A percentile compares a stretch with the other conserved stretches of the same genome.
These are phyloP conservation scores for Fusarium gaditjirri DNA, from an alignment of 2,329 filamentous ascomycete genomes.

Conservation along the genomic window DNA sequence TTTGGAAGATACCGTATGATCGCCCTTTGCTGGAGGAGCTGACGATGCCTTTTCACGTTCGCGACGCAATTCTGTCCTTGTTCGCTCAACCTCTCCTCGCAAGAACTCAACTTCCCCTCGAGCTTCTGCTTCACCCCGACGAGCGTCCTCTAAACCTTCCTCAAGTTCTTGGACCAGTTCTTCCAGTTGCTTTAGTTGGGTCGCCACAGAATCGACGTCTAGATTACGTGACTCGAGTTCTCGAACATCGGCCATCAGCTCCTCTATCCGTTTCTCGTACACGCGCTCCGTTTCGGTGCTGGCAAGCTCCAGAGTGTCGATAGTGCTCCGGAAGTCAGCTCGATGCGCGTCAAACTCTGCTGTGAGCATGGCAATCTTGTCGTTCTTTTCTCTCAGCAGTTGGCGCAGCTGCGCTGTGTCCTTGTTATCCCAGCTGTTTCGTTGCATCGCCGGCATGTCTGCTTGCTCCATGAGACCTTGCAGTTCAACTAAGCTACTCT, in stretches of 20 bases:
- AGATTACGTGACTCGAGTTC: slow-evolving; percentile 85
- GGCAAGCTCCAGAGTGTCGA: slow-evolving; percentile 95
- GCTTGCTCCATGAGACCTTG: slow-evolving; percentile 72
- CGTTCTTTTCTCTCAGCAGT: slow-evolving; percentile 93
- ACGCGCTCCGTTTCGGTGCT: slow-evolving; percentile 95
- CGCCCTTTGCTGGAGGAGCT: slow-evolving; percentile 45
- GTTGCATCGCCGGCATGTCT: slow-evolving; percentile 54
- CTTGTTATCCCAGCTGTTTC: slow-evolving; percentile 69
- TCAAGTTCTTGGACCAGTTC: slow-evolving; percentile 97
- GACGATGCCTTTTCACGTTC: slow-evolving; percentile 82
- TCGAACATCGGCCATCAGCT: slow-evolving; percentile 82
- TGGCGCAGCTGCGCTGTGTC: slow-evolving; percentile 81
- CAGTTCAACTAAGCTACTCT: slow-evolving; percentile 84
- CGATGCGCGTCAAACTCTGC: slow-evolving; percentile 94
- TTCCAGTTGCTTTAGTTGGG: slow-evolving; percentile 93
- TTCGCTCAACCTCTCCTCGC: slow-evolving; percentile 92
- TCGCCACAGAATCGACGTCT: slow-evolving; percentile 90
- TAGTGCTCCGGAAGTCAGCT: slow-evolving; percentile 95
- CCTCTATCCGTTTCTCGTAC: slow-evolving; percentile 92
- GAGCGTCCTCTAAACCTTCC: slow-evolving; percentile 93
- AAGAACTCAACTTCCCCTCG: slow-evolving; percentile 96
- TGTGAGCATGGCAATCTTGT: slow-evolving; percentile 92
- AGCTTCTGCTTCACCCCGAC: slow-evolving; percentile 93
- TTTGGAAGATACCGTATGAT: slow-evolving; percentile 66
- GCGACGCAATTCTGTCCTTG: slow-evolving; percentile 84